Base-by-base conservation (phyloP, 1,139 yeast species). In the Lodderomyces beijingensis region DNA sequence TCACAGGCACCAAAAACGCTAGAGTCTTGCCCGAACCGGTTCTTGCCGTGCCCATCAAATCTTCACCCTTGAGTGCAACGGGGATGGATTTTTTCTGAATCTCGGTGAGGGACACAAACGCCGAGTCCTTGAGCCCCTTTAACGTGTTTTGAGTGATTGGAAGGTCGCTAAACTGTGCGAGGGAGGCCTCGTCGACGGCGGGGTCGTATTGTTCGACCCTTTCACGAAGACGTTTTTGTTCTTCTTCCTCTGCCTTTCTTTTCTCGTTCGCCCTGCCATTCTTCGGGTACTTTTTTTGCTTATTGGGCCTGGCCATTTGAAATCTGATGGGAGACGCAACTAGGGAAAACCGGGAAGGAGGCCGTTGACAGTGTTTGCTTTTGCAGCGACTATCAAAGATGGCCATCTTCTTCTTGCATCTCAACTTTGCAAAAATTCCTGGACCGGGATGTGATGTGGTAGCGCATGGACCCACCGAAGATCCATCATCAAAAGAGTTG, bases 1-100 rank as follows among this genome's bases (percentile, higher is more conserved):
- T 59, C 4, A 85, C 74, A 2, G 99, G 99, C 27, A 91, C 72
- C 45, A 91, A 65, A 50, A 91, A 91, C 3, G 97, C 95, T 39
- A 91, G 60, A 0, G 99, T 91, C 55, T 91, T 91, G 31, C 99
- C 99, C 2, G 96, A 87, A 3, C 99, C 98, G 0, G 99, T 91
- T 49, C 80, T 79, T 13, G 98, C 98, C 15, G 96, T 94, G 17
- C 89, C 97, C 46, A 91, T 67, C 7, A 91, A 59, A 59, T 93
- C 99, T 30, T 77, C 70, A 0, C 94, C 93, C 47, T 84, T 78
- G 40, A 91, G 64, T 1, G 95, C 80, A 12, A 73, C 61, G 0
- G 94, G 85, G 22, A 91, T 85, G 4, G 96, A 71, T 34, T 77
- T 78, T 44, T 72, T 76, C 51, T 91, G 99, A 37, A 91, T 86